phyloP scores from a whole-genome alignment of 1,284 basidiomycete genomes.

The Mycena sp. region DNA sequence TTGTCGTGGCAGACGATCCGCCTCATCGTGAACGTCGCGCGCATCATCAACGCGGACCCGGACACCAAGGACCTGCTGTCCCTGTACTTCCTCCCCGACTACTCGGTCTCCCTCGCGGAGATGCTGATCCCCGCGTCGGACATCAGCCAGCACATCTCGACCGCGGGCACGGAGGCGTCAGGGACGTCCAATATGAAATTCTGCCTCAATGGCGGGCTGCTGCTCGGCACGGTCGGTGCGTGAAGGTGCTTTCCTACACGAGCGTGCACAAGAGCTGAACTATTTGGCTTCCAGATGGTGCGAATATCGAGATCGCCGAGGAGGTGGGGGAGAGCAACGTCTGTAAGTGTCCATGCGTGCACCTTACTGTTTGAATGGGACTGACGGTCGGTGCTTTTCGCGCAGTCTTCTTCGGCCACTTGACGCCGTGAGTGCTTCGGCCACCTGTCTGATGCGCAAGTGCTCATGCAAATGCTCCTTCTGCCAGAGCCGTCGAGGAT shows the following conservation, averaged over 20 bases:
- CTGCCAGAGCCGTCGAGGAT: constrained; percentile 74
- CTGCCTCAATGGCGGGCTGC: constrained; percentile 87
- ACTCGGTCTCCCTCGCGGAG: constrained; percentile 90
- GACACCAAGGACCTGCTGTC: constrained; percentile 87
- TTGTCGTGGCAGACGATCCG: constrained; percentile 74
- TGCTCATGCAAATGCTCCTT: background rate
- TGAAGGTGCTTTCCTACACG: background rate
- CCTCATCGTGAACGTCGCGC: constrained; percentile 89
- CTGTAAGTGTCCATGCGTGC: constrained; percentile 58
- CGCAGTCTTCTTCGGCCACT: constrained; percentile 84
- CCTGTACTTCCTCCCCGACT: constrained; percentile 89
- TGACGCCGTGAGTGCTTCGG: constrained; percentile 64
- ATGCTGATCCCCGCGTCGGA: constrained; percentile 92
- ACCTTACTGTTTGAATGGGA: background rate
- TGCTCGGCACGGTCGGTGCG: constrained; percentile 77
- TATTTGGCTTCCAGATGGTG: constrained; percentile 69
- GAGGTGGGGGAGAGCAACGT: constrained; percentile 71
- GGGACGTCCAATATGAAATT: constrained; percentile 93
- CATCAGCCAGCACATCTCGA: constrained; percentile 93
- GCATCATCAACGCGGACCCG: constrained; percentile 86
- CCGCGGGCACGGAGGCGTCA: constrained; percentile 92
- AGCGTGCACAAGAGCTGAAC: constrained; percentile 1
- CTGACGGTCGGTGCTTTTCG: background rate
- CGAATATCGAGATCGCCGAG: constrained; percentile 95
- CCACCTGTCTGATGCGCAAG: background rate